Percentiles rank a stretch among this genome's conserved stretches.
phyloP scores from a whole-genome alignment of 768 basidiomycete genomes.

The Albatrellus ellisii region DNA sequence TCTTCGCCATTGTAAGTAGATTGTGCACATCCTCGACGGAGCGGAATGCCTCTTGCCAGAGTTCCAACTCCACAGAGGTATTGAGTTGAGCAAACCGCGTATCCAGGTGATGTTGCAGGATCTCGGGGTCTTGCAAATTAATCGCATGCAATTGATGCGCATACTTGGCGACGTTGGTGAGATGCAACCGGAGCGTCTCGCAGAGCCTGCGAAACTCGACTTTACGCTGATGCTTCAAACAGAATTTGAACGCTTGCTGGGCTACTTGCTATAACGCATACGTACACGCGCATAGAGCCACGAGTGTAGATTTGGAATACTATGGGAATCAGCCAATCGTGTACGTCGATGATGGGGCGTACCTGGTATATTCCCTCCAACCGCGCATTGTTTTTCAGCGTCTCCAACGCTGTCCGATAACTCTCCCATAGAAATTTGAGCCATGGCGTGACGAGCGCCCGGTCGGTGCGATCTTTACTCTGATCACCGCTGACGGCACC shows the following conservation, averaged over 20 bases:
- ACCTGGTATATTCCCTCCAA: slow-evolving; percentile 93
- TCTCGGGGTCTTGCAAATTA: slow-evolving; percentile 92
- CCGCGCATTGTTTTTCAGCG: slow-evolving; percentile 89
- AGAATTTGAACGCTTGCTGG: slow-evolving; percentile 96
- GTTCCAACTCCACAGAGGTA: slow-evolving; percentile 92
- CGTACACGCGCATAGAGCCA: not conserved
- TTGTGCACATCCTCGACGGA: slow-evolving; percentile 98
- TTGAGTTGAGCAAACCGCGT: slow-evolving; percentile 95
- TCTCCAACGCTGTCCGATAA: slow-evolving; percentile 90
- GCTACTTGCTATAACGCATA: slow-evolving; percentile 62
- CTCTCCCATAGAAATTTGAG: slow-evolving; percentile 99
- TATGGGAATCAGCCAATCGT: too few species aligned
- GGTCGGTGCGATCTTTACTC: slow-evolving; percentile 88
- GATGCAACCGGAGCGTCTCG: slow-evolving; percentile 90
- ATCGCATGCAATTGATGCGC: slow-evolving; percentile 87
- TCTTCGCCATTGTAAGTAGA: slow-evolving; percentile 85
- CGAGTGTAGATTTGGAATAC: not conserved
- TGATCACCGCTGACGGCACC: slow-evolving; percentile 85
- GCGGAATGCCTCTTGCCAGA: slow-evolving; percentile 99
- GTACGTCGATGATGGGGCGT: slow-evolving; percentile 16
- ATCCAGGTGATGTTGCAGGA: slow-evolving; percentile 89
- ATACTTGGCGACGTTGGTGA: slow-evolving; percentile 91
- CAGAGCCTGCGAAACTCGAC: slow-evolving; percentile 96
- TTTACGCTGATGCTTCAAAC: slow-evolving; percentile 84
- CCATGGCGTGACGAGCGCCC: slow-evolving; percentile 93